phyloP scores from a whole-genome alignment of 2,329 filamentous ascomycete species.

The Aspergillus tamarii region DNA sequence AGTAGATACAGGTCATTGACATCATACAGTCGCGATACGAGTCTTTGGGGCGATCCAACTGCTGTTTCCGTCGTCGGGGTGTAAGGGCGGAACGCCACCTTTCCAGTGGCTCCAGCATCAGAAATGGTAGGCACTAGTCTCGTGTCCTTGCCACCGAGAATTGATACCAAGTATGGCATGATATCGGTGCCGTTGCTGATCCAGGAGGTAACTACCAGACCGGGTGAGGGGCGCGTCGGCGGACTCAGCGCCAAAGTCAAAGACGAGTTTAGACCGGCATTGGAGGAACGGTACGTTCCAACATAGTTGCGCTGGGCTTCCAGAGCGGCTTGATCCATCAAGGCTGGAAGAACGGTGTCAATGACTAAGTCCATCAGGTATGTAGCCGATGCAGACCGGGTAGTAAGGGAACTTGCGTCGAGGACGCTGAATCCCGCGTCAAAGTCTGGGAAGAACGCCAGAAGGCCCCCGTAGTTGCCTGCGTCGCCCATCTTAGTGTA shows the following conservation, averaged over 20 bases:
- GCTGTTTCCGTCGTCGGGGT: constrained; percentile 12
- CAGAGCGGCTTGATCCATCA: constrained; percentile 33
- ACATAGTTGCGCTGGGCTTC: constrained; percentile 33
- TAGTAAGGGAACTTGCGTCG: constrained; percentile 32
- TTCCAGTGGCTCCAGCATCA: constrained; percentile 14
- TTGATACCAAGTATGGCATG: constrained; percentile 9
- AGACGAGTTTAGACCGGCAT: constrained; percentile 27
- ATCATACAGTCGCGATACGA: constrained; percentile 25
- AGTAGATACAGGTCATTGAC: constrained; percentile 20
- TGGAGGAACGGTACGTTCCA: constrained; percentile 32
- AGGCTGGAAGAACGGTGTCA: constrained; percentile 33
- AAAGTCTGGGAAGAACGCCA: constrained; percentile 50
- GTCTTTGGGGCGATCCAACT: constrained; percentile 3
- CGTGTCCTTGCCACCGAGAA: constrained; percentile 10
- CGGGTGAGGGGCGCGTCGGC: constrained; percentile 17
- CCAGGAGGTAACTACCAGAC: constrained; percentile 32
- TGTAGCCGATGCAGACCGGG: constrained; percentile 7
- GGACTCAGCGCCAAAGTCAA: constrained; percentile 23
- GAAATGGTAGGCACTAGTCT: constrained; percentile 27
- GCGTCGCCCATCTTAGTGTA: constrained; percentile 50
- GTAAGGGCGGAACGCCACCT: constrained; percentile 25
- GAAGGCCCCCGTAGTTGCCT: constrained; percentile 41
- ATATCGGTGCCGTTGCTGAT: constrained; percentile 36
- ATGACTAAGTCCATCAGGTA: constrained; percentile 32
- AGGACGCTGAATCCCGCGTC: constrained; percentile 48